Evolutionary conservation across 345 rosid species (phyloP).

Genomic region (Syzygium grande): DNA sequence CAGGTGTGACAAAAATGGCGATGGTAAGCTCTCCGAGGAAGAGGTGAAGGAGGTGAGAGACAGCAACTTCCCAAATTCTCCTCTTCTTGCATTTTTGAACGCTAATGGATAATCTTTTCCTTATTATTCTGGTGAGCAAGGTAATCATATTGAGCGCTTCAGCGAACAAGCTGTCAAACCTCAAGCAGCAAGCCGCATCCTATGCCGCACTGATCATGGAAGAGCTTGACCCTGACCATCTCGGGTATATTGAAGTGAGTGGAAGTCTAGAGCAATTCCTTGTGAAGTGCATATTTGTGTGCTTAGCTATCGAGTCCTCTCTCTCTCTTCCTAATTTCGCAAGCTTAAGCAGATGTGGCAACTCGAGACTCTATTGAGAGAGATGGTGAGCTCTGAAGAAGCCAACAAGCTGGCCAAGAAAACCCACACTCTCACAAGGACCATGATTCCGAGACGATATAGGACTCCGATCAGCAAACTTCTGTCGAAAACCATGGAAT

Average conservation of each 20-base stretch:
- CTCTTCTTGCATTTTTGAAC: neutral
- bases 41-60: conserved; percentile 77
- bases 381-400: conserved; percentile 51
- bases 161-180: conserved; percentile 70
- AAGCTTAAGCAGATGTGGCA: conserved; percentile 75
- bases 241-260: conserved; percentile 82
- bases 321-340: neutral
- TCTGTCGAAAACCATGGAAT: conserved; percentile 29
- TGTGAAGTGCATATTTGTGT: neutral
- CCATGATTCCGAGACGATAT: conserved; percentile 78
- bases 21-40: conserved; percentile 76
- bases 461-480: conserved; percentile 54
- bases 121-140: conserved; percentile 9
- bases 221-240: conserved; percentile 92
- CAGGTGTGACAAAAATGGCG: conserved; percentile 98
- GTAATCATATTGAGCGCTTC: conserved; percentile 83
- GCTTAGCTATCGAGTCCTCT: neutral
- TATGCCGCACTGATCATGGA: conserved; percentile 94
- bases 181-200: conserved; percentile 53
- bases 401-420: conserved; percentile 13
- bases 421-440: conserved; percentile 42
- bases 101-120: neutral
- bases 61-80: neutral
- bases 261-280: neutral
- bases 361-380: conserved; percentile 68